Conservation (phyloP, 768 basidiomycete genomes). For the Rhodotorula sphaerocarpa region DNA sequence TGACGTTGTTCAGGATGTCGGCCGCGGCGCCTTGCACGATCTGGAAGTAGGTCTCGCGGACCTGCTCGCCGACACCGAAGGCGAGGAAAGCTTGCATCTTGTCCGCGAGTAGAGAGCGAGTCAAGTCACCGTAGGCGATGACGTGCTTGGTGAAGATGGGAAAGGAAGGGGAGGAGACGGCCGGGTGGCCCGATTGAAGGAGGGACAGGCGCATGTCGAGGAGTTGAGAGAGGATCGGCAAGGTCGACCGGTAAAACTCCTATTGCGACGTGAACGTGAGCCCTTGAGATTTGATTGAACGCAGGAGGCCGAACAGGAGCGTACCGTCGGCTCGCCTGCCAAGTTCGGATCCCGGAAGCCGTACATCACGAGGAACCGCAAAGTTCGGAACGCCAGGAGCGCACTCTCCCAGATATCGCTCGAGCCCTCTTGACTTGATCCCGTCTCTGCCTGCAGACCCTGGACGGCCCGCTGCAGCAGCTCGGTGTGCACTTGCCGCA, state of each 20-base stretch:
- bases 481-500: constrained; percentile 58
- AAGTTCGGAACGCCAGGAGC: constrained; percentile 66
- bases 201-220: constrained; percentile 14
- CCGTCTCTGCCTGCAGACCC: constrained; percentile 36
- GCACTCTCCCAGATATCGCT: constrained; percentile 52
- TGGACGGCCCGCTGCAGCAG: constrained; percentile 48
- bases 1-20: constrained; percentile 2
- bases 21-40: constrained; percentile 12
- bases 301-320: not conserved
- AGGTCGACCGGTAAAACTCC: constrained; percentile 28
- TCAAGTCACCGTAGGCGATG: constrained; percentile 27
- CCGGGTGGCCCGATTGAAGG: not conserved
- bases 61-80: constrained; percentile 12
- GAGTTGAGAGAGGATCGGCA: constrained; percentile 16
- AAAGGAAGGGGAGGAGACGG: constrained; percentile 4
- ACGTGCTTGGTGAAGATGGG: constrained; percentile 29
- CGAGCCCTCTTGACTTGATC: constrained; percentile 41
- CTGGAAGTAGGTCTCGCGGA: constrained; percentile 17
- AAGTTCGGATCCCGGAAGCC: constrained; percentile 54
- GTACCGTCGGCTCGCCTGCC: constrained; percentile 26
- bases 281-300: too few species aligned
- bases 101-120: constrained; percentile 23
- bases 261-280: too few species aligned
- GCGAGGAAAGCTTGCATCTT: constrained; percentile 14
- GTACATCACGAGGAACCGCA: constrained; percentile 59